Base-by-base conservation (phyloP, 2,329 filamentous ascomycete genomes). In the Cryphonectria japonica region DNA sequence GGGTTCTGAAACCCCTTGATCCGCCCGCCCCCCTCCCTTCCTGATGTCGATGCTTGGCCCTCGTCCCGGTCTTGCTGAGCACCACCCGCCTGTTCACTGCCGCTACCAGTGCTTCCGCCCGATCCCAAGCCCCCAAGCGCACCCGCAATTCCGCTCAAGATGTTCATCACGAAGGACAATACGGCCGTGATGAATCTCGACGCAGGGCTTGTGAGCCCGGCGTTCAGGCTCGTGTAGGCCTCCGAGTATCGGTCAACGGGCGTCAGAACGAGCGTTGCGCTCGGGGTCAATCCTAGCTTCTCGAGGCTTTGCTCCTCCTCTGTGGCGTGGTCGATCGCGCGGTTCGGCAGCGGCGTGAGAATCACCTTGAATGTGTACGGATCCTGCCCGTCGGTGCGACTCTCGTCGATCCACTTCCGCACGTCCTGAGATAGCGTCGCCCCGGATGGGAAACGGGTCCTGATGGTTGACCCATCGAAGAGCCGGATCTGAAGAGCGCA, bases 311-410 rank as follows among this genome's bases (percentile, higher is more conserved):
- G 84, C 50, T 85, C 85, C 80, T 98, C 95, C 73, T 98, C 94
- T 14, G 71, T 65, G 0, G 88, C 85, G 5, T 91, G 87, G 46
- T 92, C 91, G 71, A 98, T 90, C 13, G 87, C 89, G 73, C 88
- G 89, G 78, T 91, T 96, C 1, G 94, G 93, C 29, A 89, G 82
- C 0, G 95, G 95, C 0, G 92, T 91, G 2, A 97, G 85, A 50
- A 98, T 90, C 64, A 97, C 89, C 77, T 94, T 94, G 82, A 98
- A 95, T 16, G 87, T 92, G 80, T 94, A 98, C 0, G 94, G 93
- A 16, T 85, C 79, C 41, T 85, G 83, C 29, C 86, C 87, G 60
- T 88, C 87, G 14, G 80, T 83, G 73, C 88, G 84, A 50, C 87
- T 84, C 70, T 86, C 83, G 69, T 95, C 92, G 9, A 98, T 87